These are phyloP conservation scores for Capsicum pubescens DNA, from an alignment of 257 asterid species.

Conservation along the genomic window DNA sequence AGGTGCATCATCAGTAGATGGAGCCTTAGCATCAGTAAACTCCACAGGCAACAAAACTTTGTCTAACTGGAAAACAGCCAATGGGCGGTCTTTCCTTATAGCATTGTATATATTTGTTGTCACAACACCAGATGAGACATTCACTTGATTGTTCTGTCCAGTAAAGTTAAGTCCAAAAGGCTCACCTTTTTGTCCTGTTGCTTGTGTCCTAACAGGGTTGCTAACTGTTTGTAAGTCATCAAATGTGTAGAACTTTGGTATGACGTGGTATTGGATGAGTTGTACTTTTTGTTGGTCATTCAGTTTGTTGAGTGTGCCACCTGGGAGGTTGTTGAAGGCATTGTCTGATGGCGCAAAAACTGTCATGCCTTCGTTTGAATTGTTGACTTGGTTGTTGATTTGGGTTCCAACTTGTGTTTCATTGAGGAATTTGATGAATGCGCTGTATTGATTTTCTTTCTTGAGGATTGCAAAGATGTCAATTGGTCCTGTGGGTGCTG, in stretches of 20 bases:
- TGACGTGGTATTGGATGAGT: constrained; percentile 65
- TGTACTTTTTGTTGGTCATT: constrained; percentile 65
- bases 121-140: constrained; percentile 69
- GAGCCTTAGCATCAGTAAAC: constrained; percentile 47
- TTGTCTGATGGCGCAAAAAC: constrained; percentile 84
- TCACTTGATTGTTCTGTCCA: constrained; percentile 57
- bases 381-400: constrained; percentile 80
- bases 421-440: constrained; percentile 61
- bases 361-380: constrained; percentile 75
- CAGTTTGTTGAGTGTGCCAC: constrained; percentile 78
- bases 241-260: constrained; percentile 69
- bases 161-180: constrained; percentile 61
- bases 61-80: constrained; percentile 83
- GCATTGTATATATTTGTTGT: constrained; percentile 53
- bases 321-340: constrained; percentile 77
- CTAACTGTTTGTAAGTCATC: constrained; percentile 58
- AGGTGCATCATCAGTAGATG: constrained; percentile 52
- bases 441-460: constrained; percentile 55
- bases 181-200: constrained; percentile 61
- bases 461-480: constrained; percentile 66
- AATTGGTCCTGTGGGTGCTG: constrained; percentile 69
- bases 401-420: constrained; percentile 61
- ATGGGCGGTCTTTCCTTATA: constrained; percentile 54
- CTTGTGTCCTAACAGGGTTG: constrained; percentile 91
- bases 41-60: constrained; percentile 64